A percentile compares a stretch with the other conserved stretches of the same genome.
These are phyloP conservation scores for Leishmania gerbilli DNA, from an alignment of 208 protist genomes.

Conservation along the genomic window DNA sequence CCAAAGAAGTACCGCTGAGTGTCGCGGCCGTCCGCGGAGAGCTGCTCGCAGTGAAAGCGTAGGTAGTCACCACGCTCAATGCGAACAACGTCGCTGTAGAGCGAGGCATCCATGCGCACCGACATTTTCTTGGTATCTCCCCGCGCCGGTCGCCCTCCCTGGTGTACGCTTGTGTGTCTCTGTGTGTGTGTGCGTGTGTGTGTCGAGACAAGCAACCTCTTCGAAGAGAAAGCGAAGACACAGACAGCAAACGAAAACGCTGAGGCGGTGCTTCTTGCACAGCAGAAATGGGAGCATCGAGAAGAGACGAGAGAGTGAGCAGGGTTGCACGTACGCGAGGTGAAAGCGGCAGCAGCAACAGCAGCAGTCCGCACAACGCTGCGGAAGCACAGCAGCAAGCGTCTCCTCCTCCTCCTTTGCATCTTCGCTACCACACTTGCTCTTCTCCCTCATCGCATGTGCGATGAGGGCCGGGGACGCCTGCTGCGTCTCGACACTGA, in stretches of 20 bases:
- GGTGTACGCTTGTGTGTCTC: not conserved
- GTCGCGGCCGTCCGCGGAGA: slow-evolving; percentile 68
- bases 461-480: not conserved
- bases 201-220: not conserved
- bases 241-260: not conserved
- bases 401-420: not conserved
- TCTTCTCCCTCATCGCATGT: not conserved
- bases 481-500: not conserved
- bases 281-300: not conserved
- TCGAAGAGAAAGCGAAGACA: not conserved
- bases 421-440: not conserved
- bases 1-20: slow-evolving; percentile 89
- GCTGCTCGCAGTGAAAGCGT: slow-evolving; percentile 79
- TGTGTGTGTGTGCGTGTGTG: not conserved
- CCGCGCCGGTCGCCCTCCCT: not conserved
- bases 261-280: not conserved
- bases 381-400: not conserved
- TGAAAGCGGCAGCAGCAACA: not conserved
- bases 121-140: slow-evolving; percentile 46
- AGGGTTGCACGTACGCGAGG: not conserved
- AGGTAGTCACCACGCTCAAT: slow-evolving; percentile 83
- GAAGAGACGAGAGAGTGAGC: not conserved
- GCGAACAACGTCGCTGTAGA: slow-evolving; percentile 84
- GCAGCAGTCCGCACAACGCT: not conserved
- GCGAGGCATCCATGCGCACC: slow-evolving; percentile 70